Base-by-base conservation (phyloP, 306 rosid species). In the Rosa rugosa region DNA sequence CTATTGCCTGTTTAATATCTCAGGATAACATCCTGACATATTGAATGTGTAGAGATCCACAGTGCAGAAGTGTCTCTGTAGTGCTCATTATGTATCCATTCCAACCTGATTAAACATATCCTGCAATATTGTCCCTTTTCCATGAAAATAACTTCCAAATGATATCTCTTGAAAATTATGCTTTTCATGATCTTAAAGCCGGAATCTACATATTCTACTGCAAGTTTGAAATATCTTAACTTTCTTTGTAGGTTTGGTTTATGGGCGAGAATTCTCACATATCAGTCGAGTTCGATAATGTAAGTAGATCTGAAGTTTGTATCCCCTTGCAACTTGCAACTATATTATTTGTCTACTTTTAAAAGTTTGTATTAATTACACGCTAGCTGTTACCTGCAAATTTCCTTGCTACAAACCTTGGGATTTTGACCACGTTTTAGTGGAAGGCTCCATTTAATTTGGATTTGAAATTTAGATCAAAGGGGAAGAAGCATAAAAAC, bases 231-330 rank as follows among this genome's bases (percentile, higher is more conserved):
- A 80, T 47, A 20, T 65, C 64, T 79, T 10, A 31, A 73, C 80
- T 80, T 82, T 16, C 84, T 87, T 25, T 92, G 86, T 75, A 96
- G 98, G 98, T 93, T 82, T 88, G 97, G 90, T 93, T 90, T 82
- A 96, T 96, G 99, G 98, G 99, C 5, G 85, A 88, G 82, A 87
- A 91, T 81, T 91, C 94, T 79, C 98, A 93, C 86, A 88, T 93
- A 53, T 93, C 98, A 41, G 86, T 81, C 7, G 93, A 93, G 85
- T 96, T 96, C 41, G 94, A 96, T 84, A 88, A 84, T 81, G 99
- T 91, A 90, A 88, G 98, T 86, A 54, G 47, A 59, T 64, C 75
- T 60, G 25, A 60, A 83, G 85, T 77, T 73, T 31, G 79, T 70
- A 60, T 80, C 36, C 72, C 50, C 47, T 80, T 80, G 20, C 34